These are phyloP conservation scores for Excoecaria agallocha DNA, from an alignment of 345 rosid species.

Conservation along the genomic window DNA sequence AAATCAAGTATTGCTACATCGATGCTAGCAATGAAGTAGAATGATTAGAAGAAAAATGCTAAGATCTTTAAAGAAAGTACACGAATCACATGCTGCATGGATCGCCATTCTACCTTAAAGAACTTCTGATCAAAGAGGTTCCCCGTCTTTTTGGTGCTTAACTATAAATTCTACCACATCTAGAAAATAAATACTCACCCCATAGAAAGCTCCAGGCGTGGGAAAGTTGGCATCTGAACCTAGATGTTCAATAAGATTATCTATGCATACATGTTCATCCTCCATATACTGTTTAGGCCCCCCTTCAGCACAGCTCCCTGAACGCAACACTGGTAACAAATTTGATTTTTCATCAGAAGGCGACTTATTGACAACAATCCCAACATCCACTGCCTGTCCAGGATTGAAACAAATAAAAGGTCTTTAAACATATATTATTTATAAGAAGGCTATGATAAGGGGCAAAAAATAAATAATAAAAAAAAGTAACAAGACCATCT, in stretches of 20 bases:
- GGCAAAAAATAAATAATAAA: no score
- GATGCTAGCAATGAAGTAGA: background rate
- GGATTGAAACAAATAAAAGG: constrained; percentile 2
- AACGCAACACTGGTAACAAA: constrained; percentile 61
- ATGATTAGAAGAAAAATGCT: background rate
- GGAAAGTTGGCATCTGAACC: constrained; percentile 45
- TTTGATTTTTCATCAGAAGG: constrained; percentile 50
- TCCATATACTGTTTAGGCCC: constrained; percentile 93
- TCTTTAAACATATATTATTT: no score
- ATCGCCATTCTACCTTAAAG: background rate
- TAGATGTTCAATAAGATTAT: constrained; percentile 68
- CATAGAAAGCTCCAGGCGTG: constrained; percentile 85
- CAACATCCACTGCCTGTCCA: constrained; percentile 64
- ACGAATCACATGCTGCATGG: background rate
- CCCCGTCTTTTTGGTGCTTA: background rate
- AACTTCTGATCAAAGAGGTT: background rate
- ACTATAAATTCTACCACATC: background rate
- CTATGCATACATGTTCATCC: constrained; percentile 89
- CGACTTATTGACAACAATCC: constrained; percentile 44
- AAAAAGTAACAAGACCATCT: no score
- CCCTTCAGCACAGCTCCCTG: constrained; percentile 91
- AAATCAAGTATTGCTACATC: background rate
- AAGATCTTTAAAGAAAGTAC: background rate
- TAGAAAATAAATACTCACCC: constrained; percentile 49
- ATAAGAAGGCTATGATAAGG: background rate